phyloP scores from a whole-genome alignment of 2,329 filamentous ascomycete species.

The Penicillium sp. region DNA sequence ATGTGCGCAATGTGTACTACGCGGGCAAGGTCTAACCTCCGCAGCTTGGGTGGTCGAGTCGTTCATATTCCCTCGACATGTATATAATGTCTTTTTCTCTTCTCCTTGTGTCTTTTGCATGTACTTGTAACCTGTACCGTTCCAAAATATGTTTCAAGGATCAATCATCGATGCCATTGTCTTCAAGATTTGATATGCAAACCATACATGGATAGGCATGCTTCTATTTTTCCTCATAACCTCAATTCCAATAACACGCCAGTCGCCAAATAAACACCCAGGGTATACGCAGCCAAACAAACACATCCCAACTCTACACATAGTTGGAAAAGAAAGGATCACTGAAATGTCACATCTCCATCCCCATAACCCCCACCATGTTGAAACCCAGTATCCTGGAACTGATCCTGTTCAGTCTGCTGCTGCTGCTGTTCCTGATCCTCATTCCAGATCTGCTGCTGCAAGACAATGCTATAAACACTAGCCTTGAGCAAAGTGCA shows the following conservation, averaged over 20 bases:
- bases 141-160: constrained; percentile 14
- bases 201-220: not conserved
- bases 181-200: constrained; percentile 6
- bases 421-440: constrained; percentile 34
- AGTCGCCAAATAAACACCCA: constrained; percentile 2
- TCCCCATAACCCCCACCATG: constrained; percentile 17
- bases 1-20: constrained; percentile 96
- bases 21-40: constrained; percentile 61
- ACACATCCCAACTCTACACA: constrained; percentile 2
- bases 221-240: not conserved
- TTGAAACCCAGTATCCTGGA: constrained; percentile 20
- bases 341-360: constrained; percentile 28
- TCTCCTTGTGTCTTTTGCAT: constrained; percentile 25
- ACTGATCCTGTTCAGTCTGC: constrained; percentile 21
- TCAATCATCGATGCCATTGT: constrained; percentile 14
- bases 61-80: constrained; percentile 19
- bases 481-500: constrained; percentile 96
- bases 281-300: constrained; percentile 20
- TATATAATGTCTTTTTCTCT: constrained; percentile 23
- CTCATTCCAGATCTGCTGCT: constrained; percentile 85
- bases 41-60: constrained; percentile 10
- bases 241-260: constrained; percentile 7
- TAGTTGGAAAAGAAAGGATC: constrained; percentile 6
- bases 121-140: constrained; percentile 29
- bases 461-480: constrained; percentile 96